phyloP scores from a whole-genome alignment of 2,329 filamentous ascomycete genomes.

The Trichophyton mentagrophytes region DNA sequence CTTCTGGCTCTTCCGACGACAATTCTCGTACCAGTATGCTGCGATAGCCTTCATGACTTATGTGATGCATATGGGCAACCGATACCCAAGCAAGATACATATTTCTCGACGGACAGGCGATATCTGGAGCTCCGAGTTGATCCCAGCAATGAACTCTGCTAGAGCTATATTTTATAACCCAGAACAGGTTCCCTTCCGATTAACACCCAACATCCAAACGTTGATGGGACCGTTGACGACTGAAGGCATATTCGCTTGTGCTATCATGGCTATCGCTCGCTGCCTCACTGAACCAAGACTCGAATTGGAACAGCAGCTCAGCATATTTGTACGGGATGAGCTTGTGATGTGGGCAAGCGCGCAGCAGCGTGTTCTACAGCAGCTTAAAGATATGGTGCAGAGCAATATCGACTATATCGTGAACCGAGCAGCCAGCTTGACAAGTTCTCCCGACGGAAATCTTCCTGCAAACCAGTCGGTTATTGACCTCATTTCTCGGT shows the following conservation, averaged over 20 bases:
- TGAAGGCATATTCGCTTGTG: constrained; percentile 90
- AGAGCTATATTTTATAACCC: constrained; percentile 90
- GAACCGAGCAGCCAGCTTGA: constrained; percentile 74
- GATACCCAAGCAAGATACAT: constrained; percentile 89
- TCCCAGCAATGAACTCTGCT: constrained; percentile 71
- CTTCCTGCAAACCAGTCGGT: constrained; percentile 94
- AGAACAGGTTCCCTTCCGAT: constrained; percentile 90
- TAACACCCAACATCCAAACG: constrained; percentile 90
- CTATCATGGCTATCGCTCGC: constrained; percentile 90
- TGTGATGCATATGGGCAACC: constrained; percentile 90
- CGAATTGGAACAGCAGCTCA: constrained; percentile 89
- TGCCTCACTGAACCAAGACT: constrained; percentile 70
- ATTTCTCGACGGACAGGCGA: constrained; percentile 80
- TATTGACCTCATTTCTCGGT: constrained; percentile 83
- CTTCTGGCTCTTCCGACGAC: constrained; percentile 96
- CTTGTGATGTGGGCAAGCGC: constrained; percentile 95
- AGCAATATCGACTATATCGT: constrained; percentile 83
- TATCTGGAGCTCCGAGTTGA: constrained; percentile 90
- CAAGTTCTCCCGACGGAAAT: constrained; percentile 60
- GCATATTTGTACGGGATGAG: constrained; percentile 91
- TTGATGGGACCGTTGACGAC: constrained; percentile 92
- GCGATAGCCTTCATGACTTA: constrained; percentile 98
- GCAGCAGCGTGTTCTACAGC: constrained; percentile 51
- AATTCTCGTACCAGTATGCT: constrained; percentile 92
- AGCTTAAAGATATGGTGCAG: constrained; percentile 67